Evolutionary conservation across 2,329 filamentous ascomycete genomes (phyloP), one percentile per base, ranked within the genome.

Genomic region (Eutypa lata): DNA sequence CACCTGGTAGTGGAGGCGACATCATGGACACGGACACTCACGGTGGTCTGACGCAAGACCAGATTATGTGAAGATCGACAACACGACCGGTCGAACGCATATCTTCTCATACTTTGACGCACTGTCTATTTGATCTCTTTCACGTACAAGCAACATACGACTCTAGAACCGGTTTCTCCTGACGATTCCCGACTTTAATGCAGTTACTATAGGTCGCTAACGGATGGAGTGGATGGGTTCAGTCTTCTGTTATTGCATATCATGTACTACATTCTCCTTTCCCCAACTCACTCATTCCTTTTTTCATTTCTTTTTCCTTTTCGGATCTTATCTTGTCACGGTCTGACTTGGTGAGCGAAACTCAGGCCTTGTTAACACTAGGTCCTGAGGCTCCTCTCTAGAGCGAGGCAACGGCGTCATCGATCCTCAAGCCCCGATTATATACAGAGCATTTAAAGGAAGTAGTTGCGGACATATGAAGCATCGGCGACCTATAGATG

Each of bases 31-130:
- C 87, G 33, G 86, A 91, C 57, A 83, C 89, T 59, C 81, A 82
- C 52, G 83, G 79, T 48, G 88, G 87, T 56, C 75, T 96, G 68
- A 96, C 91, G n/a, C 94, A 97, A 74, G 93, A 97, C 69, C 92
- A 97, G 78, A 97, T 97, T 74, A 96, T 97, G 92, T 97, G 76
- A 67, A 55, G 22, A 24, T 26, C 28, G 28, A 43, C 33, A 28
- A 44, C 38, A 35, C 21, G 3, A 31, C 14, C 19, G 2, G 18
- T 24, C 8, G 7, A 38, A n/a, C 31, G 22, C 7, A 26, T 26
- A 14, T 24, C 13, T 8, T 8, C 19, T 13, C 37, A 31, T 31
- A 37, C 35, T 18, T 24, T 16, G 38, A 18, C 21, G 21, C 3
- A 18, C 40, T 18, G 14, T 38, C 31, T 22, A 10, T 38, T 28